Percentiles rank a stretch among this genome's conserved stretches.
Evolutionary conservation across 371 early-diverging fungal genomes (phyloP).

Genomic region (Syncephalis plumigaleata): DNA sequence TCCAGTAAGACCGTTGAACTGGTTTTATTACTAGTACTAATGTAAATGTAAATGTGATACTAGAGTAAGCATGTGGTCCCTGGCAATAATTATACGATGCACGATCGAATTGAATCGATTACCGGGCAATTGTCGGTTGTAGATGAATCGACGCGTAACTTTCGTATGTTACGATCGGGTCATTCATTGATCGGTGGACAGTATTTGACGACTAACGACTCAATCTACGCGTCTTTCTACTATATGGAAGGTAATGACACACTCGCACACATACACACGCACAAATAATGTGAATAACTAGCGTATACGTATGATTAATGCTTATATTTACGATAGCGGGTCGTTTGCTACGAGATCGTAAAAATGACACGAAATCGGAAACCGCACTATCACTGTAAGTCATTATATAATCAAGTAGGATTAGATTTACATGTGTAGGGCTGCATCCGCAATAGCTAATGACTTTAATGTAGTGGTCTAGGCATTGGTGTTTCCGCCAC

Average conservation of each 20-base stretch:
- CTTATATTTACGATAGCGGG: conserved; percentile 12
- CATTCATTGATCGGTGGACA: conserved; percentile 68
- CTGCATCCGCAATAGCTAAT: too few species aligned
- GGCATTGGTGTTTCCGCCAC: conserved; percentile 60
- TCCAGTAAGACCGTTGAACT: conserved; percentile 6
- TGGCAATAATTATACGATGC: background rate
- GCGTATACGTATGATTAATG: too few species aligned
- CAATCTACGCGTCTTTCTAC: conserved; percentile 58
- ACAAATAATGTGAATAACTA: too few species aligned
- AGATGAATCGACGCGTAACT: conserved; percentile 26
- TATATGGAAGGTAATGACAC: conserved; percentile 36
- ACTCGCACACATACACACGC: background rate
- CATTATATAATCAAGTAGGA: background rate
- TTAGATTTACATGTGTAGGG: too few species aligned
- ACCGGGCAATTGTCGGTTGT: conserved; percentile 57
- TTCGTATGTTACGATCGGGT: conserved; percentile 55
- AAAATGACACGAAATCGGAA: conserved; percentile 5
- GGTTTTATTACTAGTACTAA: too few species aligned
- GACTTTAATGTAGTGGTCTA: conserved; percentile 34
- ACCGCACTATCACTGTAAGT: conserved; percentile 14
- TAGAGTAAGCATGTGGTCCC: too few species aligned
- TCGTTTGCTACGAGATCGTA: conserved; percentile 18
- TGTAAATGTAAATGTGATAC: too few species aligned
- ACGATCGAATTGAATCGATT: conserved; percentile 1
- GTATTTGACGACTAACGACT: conserved; percentile 33